Percentiles rank a stretch among this genome's conserved stretches.
Conservation (phyloP, 2,329 filamentous ascomycete genomes). For the Colletotrichum noveboracense region DNA sequence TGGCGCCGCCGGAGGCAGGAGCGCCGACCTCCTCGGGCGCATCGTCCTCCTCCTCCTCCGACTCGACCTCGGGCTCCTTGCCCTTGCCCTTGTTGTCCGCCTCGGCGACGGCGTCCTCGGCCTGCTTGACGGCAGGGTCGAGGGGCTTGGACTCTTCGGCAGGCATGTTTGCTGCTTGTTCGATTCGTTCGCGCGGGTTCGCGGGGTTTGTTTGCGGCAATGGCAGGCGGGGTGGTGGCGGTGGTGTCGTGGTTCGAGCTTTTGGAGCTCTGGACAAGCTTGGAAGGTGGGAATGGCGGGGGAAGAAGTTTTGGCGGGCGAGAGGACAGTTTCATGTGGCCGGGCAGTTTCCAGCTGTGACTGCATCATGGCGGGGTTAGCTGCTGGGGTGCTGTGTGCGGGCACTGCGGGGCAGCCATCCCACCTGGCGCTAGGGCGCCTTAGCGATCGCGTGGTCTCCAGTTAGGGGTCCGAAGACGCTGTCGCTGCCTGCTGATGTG, state of each 20-base stretch:
- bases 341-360: neutral
- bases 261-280: constrained; percentile 18
- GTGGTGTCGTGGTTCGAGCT: constrained; percentile 14
- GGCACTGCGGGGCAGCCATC: neutral
- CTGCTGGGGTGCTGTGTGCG: neutral
- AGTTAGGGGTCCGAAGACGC: neutral
- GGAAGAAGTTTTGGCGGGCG: constrained; percentile 18
- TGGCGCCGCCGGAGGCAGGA: constrained; percentile 33
- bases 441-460: neutral
- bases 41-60: constrained; percentile 51
- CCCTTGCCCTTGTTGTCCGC: constrained; percentile 44
- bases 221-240: neutral
- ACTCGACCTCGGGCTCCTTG: constrained; percentile 50
- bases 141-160: constrained; percentile 68
- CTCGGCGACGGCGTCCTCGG: constrained; percentile 42
- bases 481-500: neutral
- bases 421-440: neutral
- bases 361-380: constrained; percentile 17
- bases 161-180: constrained; percentile 40
- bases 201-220: neutral
- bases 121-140: constrained; percentile 56
- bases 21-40: constrained; percentile 43
- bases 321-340: constrained; percentile 22
- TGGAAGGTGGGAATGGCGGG: constrained; percentile 17
- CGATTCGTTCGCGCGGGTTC: neutral